These are phyloP conservation scores for Carex scoparia DNA, from an alignment of 176 grass and related monocot species.

Conservation along the genomic window DNA sequence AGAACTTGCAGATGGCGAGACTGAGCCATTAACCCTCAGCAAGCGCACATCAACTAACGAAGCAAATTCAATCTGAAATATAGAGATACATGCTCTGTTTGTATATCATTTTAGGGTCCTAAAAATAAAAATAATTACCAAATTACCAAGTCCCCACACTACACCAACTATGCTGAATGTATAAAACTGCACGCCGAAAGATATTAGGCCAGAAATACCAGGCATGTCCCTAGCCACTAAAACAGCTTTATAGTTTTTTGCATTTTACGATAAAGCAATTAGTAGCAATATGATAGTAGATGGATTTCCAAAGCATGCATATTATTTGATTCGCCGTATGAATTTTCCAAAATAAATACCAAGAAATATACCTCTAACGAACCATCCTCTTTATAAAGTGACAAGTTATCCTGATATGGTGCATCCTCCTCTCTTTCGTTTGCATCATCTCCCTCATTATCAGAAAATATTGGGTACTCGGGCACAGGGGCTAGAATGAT, in stretches of 20 bases:
- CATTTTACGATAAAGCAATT: neutral
- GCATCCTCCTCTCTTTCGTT: constrained; percentile 23
- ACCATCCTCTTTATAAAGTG: constrained; percentile 81
- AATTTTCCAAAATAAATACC: constrained; percentile 1
- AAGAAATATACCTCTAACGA: constrained; percentile 68
- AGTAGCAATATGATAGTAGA: neutral
- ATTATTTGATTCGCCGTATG: neutral
- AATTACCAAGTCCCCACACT: neutral
- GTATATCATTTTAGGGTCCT: neutral
- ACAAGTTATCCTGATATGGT: constrained; percentile 27
- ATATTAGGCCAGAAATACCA: neutral
- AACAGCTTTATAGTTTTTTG: neutral
- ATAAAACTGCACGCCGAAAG: neutral
- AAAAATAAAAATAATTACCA: neutral
- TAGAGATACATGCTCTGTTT: neutral
- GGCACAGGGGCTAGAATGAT: constrained; percentile 66
- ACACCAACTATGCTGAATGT: neutral
- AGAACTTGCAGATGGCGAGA: constrained; percentile 13
- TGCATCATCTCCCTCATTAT: constrained; percentile 22
- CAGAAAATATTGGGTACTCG: constrained; percentile 46
- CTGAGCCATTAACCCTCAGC: constrained; percentile 35
- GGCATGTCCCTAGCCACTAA: neutral
- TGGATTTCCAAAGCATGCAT: neutral
- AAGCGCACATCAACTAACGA: constrained; percentile 77
- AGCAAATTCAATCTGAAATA: constrained; percentile 69